A percentile compares a stretch with the other conserved stretches of the same genome.
These are phyloP conservation scores for Pyrenula aspistea DNA, from an alignment of 495 filamentous ascomycete genomes.

Conservation along the genomic window DNA sequence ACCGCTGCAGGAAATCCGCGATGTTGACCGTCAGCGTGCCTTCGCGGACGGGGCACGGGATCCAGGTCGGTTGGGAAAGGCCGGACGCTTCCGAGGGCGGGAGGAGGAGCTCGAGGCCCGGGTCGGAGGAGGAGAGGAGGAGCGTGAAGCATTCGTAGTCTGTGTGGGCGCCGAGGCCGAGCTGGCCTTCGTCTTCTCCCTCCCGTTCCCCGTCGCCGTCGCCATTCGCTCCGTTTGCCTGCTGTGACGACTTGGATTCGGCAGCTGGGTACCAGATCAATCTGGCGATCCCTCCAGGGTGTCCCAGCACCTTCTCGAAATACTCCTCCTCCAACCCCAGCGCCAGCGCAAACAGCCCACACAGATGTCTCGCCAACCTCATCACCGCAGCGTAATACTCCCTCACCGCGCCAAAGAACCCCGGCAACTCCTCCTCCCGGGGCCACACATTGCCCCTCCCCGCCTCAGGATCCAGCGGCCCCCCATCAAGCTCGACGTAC, in stretches of 20 bases:
- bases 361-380: not conserved
- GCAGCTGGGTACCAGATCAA: not conserved
- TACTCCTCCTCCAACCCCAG: not conserved
- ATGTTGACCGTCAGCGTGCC: conserved; percentile 36
- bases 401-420: not conserved
- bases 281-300: not conserved
- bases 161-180: conserved; percentile 19
- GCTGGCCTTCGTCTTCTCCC: conserved; percentile 3
- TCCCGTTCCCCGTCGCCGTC: too few species aligned
- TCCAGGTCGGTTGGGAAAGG: not conserved
- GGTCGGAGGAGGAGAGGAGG: not conserved
- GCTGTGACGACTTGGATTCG: too few species aligned
- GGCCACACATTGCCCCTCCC: not conserved
- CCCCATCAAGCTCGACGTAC: not conserved
- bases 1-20: conserved; percentile 30
- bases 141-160: not conserved
- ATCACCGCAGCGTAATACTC: not conserved
- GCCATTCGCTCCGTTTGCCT: too few species aligned
- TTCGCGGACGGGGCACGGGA: conserved; percentile 1
- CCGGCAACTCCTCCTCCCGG: not conserved
- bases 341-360: not conserved
- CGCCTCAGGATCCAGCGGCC: not conserved
- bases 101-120: not conserved
- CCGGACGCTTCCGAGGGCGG: too few species aligned
- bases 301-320: not conserved